These are phyloP conservation scores for Pyricularia sp. DNA, from an alignment of 2,329 filamentous ascomycete species.

Conservation along the genomic window DNA sequence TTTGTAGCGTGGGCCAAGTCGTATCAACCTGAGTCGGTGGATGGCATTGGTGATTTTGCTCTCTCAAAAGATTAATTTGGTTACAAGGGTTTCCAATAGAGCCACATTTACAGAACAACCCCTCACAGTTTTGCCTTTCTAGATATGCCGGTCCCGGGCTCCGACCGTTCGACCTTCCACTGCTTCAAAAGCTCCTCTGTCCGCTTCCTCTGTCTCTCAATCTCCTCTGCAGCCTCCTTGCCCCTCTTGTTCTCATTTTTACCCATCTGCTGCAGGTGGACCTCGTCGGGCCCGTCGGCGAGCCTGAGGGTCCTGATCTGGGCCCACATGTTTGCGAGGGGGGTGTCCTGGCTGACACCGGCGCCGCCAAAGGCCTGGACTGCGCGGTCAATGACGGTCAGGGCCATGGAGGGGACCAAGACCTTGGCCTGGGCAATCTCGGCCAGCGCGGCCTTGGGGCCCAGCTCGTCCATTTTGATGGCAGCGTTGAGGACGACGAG, in stretches of 20 bases:
- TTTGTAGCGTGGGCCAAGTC: not conserved
- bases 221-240: constrained; percentile 47
- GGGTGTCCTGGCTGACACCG: constrained; percentile 90
- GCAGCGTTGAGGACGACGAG: constrained; percentile 90
- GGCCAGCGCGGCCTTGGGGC: constrained; percentile 81
- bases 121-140: not conserved
- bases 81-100: not conserved
- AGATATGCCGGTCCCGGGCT: constrained; percentile 42
- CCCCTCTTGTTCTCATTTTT: constrained; percentile 70
- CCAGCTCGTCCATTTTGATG: constrained; percentile 82
- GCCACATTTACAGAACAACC: not conserved
- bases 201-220: constrained; percentile 55
- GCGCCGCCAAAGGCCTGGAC: constrained; percentile 88
- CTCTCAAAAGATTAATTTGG: not conserved
- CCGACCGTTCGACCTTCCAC: constrained; percentile 35
- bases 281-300: constrained; percentile 94
- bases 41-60: not conserved
- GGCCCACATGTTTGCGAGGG: constrained; percentile 76
- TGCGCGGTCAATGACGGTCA: constrained; percentile 87
- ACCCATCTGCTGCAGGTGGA: constrained; percentile 76
- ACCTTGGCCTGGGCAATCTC: constrained; percentile 97
- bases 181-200: constrained; percentile 56
- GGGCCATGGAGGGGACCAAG: constrained; percentile 70
- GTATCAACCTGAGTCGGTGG: not conserved
- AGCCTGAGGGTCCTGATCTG: constrained; percentile 72